These are phyloP conservation scores for Evansstolkia leycettana DNA, from an alignment of 495 filamentous ascomycete species.

Conservation along the genomic window DNA sequence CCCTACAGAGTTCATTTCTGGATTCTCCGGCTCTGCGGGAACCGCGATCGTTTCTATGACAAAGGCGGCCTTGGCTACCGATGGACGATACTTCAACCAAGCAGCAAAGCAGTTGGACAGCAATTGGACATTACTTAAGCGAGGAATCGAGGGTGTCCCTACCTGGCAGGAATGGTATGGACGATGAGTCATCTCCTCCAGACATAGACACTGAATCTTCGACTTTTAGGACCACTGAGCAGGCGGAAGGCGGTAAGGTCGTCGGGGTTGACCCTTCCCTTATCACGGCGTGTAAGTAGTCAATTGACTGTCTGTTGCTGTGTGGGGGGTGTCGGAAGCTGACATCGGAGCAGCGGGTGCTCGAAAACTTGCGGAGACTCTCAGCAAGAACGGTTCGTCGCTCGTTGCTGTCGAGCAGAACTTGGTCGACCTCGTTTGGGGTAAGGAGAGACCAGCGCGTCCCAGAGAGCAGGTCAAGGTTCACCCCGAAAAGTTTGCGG, in stretches of 20 bases:
- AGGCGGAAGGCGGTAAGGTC: slow-evolving; percentile 70
- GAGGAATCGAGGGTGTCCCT: slow-evolving; percentile 83
- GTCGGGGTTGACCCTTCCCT: slow-evolving; percentile 89
- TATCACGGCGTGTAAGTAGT: slow-evolving; percentile 59
- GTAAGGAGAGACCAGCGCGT: slow-evolving; percentile 52
- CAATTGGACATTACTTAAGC: slow-evolving; percentile 89
- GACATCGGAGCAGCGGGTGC: slow-evolving; percentile 45
- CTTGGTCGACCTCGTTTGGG: slow-evolving; percentile 84
- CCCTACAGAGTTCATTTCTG: slow-evolving; percentile 65
- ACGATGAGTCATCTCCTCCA: neutral
- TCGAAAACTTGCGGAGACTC: slow-evolving; percentile 73
- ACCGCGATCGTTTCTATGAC: slow-evolving; percentile 78
- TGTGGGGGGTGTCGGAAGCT: no score
- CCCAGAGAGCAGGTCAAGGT: slow-evolving; percentile 67
- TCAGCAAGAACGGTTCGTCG: slow-evolving; percentile 71
- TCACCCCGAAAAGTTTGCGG: slow-evolving; percentile 59
- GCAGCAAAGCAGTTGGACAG: slow-evolving; percentile 81
- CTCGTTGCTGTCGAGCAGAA: slow-evolving; percentile 66
- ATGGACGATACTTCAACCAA: slow-evolving; percentile 98
- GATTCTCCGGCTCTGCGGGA: slow-evolving; percentile 92
- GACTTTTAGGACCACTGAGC: slow-evolving; percentile 54
- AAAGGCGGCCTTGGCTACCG: slow-evolving; percentile 85
- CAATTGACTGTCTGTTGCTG: neutral
- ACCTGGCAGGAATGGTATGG: slow-evolving; percentile 94
- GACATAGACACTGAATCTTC: slow-evolving; percentile 12